Conservation (phyloP, 73 alveolate species). For the Blepharisma japonicum region DNA sequence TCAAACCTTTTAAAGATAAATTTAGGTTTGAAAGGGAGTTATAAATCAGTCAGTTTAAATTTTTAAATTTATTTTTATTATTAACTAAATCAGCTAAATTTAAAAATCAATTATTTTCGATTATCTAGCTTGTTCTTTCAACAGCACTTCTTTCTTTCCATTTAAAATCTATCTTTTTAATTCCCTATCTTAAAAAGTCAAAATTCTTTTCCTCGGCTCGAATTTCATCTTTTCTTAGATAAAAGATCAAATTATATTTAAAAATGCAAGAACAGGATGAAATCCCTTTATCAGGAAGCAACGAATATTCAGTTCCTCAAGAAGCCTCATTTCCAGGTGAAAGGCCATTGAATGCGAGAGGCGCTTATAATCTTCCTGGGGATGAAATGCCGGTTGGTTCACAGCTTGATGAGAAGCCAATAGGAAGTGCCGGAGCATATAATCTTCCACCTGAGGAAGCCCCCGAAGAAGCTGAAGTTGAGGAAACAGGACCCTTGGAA, state of each 20-base stretch:
- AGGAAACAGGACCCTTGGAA: constrained; percentile 47
- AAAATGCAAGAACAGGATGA: constrained; percentile 18
- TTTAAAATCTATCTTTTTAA: too few relatives aligned
- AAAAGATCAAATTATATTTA: background rate
- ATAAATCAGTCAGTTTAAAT: too few relatives aligned
- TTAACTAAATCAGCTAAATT: too few relatives aligned
- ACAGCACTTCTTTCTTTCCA: too few relatives aligned
- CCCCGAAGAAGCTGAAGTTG: constrained; percentile 17
- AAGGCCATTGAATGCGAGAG: constrained; percentile 21
- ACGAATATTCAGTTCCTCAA: background rate
- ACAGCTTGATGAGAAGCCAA: background rate
- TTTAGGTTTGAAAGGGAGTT: too few relatives aligned
- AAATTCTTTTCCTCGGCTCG: too few relatives aligned
- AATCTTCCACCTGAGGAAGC: constrained; percentile 31
- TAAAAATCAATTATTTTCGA: too few relatives aligned
- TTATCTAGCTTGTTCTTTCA: too few relatives aligned
- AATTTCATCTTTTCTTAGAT: too few relatives aligned
- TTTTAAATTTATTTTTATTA: too few relatives aligned
- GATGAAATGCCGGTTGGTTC: background rate
- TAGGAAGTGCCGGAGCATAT: background rate
- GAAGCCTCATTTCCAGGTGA: background rate
- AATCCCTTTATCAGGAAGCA: background rate
- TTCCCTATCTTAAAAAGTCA: too few relatives aligned
- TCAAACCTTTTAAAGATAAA: too few relatives aligned
- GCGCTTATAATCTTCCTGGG: constrained; percentile 9